Conservation (phyloP, 129 eudicot genomes). For the Ambrosia artemisiifolia region DNA sequence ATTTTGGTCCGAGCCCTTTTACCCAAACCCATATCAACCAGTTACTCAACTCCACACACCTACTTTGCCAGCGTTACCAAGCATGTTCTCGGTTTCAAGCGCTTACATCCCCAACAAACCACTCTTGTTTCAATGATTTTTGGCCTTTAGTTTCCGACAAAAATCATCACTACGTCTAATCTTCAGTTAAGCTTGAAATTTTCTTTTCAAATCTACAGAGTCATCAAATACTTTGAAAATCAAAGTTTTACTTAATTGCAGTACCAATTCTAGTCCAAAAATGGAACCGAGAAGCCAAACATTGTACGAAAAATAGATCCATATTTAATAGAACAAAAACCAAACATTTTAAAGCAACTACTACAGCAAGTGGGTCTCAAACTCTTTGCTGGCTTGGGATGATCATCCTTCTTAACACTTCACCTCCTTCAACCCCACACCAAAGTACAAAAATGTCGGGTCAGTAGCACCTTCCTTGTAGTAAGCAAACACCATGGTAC, state of each 20-base stretch:
- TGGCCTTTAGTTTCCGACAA: no score
- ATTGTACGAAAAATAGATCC: constrained; percentile 10
- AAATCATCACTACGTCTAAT: no score
- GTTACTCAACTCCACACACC: no score
- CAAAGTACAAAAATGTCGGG: constrained; percentile 61
- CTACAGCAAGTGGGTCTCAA: constrained; percentile 12
- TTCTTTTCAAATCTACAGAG: no score
- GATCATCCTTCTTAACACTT: constrained; percentile 38
- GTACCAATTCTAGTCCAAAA: constrained; percentile 27
- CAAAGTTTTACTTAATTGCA: neutral
- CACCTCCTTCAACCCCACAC: constrained; percentile 57
- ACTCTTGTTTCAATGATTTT: no score
- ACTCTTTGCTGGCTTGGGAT: neutral
- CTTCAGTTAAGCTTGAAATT: no score
- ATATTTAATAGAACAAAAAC: constrained; percentile 24
- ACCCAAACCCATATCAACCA: no score
- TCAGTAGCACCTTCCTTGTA: constrained; percentile 62
- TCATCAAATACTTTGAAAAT: neutral
- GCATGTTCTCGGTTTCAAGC: no score
- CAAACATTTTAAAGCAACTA: constrained; percentile 19
- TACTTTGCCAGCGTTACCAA: no score
- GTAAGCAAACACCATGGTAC: constrained; percentile 61
- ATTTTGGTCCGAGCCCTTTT: no score
- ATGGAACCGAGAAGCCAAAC: constrained; percentile 23
- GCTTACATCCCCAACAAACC: no score